Conservation (phyloP, 163 green algal genomes). For the Chlorella variabilis region DNA sequence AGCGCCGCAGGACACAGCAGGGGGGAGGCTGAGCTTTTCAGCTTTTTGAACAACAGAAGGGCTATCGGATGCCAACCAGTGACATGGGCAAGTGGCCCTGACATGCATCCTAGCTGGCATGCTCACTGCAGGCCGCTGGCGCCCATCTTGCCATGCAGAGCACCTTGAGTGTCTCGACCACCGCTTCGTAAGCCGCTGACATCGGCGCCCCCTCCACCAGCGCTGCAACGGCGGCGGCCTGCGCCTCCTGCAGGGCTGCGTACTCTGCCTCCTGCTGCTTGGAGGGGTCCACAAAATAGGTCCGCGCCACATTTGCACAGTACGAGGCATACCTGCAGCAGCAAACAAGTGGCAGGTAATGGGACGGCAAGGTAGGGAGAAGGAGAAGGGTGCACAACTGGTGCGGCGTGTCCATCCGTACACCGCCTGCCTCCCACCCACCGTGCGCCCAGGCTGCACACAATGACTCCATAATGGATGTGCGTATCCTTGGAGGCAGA, state of each 20-base stretch:
- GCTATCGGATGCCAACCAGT: too few relatives aligned
- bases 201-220: slow-evolving; percentile 76
- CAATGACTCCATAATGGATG: slow-evolving; percentile 87
- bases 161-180: slow-evolving; percentile 41
- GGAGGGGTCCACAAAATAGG: slow-evolving; percentile 91
- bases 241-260: slow-evolving; percentile 73
- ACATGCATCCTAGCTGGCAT: too few relatives aligned
- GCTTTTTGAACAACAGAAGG: neutral
- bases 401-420: too few relatives aligned
- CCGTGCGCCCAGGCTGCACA: slow-evolving; percentile 73
- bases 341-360: too few relatives aligned
- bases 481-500: slow-evolving; percentile 60
- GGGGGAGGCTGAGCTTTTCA: too few relatives aligned
- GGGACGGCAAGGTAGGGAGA: too few relatives aligned
- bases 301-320: slow-evolving; percentile 92
- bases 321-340: slow-evolving; percentile 87
- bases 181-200: slow-evolving; percentile 71
- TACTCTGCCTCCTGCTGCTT: slow-evolving; percentile 82
- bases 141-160: too few relatives aligned
- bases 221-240: slow-evolving; percentile 83
- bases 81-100: too few relatives aligned
- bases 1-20: too few relatives aligned
- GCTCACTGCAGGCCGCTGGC: too few relatives aligned
- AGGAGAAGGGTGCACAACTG: neutral
- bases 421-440: neutral